Percentiles rank a stretch among this genome's conserved stretches.
phyloP scores from a whole-genome alignment of 192 early-diverging fungal species.

The Backusella australiensis region DNA sequence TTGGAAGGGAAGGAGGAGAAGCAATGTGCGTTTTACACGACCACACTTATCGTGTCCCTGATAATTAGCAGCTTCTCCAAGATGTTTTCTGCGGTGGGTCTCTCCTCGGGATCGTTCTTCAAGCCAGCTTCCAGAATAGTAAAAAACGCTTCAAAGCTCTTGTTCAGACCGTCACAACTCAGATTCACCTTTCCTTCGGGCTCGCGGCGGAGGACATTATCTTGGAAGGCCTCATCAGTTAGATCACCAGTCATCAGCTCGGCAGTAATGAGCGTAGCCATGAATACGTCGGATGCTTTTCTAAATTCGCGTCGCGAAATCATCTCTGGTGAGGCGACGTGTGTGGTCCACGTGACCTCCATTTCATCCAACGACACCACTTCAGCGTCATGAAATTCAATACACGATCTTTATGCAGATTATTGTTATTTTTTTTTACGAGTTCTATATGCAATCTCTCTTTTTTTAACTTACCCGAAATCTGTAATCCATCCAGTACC shows the following conservation, averaged over 20 bases:
- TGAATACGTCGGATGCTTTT: conserved; percentile 23
- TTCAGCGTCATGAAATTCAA: not conserved
- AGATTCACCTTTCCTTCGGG: not conserved
- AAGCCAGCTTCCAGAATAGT: not conserved
- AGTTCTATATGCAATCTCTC: not conserved
- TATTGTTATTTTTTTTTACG: not conserved
- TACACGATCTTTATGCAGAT: conserved; percentile 12
- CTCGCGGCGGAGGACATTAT: not conserved
- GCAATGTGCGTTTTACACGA: not conserved
- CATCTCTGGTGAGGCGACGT: conserved; percentile 23
- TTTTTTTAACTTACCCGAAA: conserved; percentile 21
- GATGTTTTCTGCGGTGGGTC: not conserved
- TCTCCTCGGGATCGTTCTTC: not conserved
- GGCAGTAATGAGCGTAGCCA: conserved; percentile 6
- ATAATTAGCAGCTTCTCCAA: not conserved
- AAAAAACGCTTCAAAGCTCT: not conserved
- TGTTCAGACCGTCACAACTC: not conserved
- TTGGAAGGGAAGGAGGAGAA: not conserved
- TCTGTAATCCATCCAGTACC: conserved; percentile 25
- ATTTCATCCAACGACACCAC: not conserved
- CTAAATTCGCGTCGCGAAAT: not conserved
- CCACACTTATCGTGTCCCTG: not conserved
- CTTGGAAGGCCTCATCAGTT: not conserved
- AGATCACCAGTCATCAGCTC: conserved; percentile 13
- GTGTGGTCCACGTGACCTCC: conserved; percentile 11